Evolutionary conservation across 345 rosid genomes (phyloP).

Genomic region (Aquilaria yunnanensis): DNA sequence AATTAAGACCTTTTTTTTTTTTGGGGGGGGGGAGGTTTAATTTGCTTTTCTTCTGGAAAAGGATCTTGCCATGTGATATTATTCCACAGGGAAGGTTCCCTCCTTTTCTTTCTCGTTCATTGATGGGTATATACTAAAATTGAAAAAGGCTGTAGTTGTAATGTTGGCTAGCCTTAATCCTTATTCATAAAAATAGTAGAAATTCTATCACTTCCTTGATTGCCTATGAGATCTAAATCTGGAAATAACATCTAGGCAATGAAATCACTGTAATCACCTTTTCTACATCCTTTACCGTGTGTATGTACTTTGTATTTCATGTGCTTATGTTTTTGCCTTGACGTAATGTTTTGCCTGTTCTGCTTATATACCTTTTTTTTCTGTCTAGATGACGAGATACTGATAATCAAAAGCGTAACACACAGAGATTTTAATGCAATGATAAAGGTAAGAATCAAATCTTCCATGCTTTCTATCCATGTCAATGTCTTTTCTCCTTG

Average conservation of each 20-base stretch:
- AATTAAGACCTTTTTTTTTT: not conserved
- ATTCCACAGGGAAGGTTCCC: no score
- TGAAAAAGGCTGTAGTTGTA: not conserved
- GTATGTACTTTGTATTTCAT: not conserved
- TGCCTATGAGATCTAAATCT: no score
- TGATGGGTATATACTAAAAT: not conserved
- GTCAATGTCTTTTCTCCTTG: not conserved
- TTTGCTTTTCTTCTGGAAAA: not conserved
- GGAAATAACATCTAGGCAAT: no score
- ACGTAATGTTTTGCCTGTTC: not conserved
- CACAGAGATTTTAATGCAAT: constrained; percentile 84
- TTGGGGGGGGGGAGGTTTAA: no score
- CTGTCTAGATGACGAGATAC: constrained; percentile 80
- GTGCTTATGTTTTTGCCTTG: not conserved
- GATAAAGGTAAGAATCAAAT: constrained; percentile 66
- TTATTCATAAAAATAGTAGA: no score
- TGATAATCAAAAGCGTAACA: constrained; percentile 83
- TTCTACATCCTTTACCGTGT: constrained; percentile 4
- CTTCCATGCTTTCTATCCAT: not conserved
- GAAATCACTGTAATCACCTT: not conserved
- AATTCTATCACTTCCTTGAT: no score
- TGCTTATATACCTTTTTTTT: constrained; percentile 14
- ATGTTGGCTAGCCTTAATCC: no score
- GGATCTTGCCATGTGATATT: not conserved
- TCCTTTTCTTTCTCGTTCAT: no score